phyloP scores from a whole-genome alignment of 495 filamentous ascomycete species.

The Patellaria atrata region DNA sequence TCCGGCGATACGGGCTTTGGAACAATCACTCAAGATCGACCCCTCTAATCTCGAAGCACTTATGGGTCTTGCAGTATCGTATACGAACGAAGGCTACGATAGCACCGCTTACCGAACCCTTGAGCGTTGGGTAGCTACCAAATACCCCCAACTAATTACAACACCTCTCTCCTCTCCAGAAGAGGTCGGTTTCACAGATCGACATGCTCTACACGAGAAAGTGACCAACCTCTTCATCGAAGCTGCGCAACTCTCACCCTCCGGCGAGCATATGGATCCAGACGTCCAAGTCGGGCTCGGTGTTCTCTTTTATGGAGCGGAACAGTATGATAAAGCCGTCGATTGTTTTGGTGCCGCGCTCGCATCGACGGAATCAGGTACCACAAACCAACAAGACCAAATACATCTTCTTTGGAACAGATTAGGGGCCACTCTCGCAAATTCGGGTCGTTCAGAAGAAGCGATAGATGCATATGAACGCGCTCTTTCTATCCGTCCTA shows the following conservation, averaged over 20 bases:
- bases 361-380: constrained; percentile 62
- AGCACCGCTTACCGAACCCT: constrained; percentile 90
- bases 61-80: constrained; percentile 94
- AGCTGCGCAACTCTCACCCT: constrained; percentile 80
- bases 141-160: constrained; percentile 69
- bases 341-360: constrained; percentile 94
- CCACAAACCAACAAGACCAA: constrained; percentile 57
- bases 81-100: constrained; percentile 98
- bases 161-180: constrained; percentile 48
- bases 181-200: constrained; percentile 84
- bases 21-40: constrained; percentile 79
- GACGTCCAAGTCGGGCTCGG: constrained; percentile 96
- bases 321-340: constrained; percentile 96
- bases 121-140: constrained; percentile 87
- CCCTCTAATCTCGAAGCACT: constrained; percentile 73
- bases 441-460: constrained; percentile 82
- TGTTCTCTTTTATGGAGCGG: constrained; percentile 93
- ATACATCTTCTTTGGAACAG: constrained; percentile 95
- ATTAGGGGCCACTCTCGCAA: constrained; percentile 89
- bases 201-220: constrained; percentile 74
- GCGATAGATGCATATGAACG: constrained; percentile 94
- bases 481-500: constrained; percentile 72
- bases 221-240: constrained; percentile 82
- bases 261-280: constrained; percentile 82
- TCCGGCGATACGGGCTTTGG: constrained; percentile 92